Percentiles rank a stretch among this genome's conserved stretches.
Evolutionary conservation across 2,329 filamentous ascomycete genomes (phyloP).

Genomic region (Ploettnerulaceae sp.): DNA sequence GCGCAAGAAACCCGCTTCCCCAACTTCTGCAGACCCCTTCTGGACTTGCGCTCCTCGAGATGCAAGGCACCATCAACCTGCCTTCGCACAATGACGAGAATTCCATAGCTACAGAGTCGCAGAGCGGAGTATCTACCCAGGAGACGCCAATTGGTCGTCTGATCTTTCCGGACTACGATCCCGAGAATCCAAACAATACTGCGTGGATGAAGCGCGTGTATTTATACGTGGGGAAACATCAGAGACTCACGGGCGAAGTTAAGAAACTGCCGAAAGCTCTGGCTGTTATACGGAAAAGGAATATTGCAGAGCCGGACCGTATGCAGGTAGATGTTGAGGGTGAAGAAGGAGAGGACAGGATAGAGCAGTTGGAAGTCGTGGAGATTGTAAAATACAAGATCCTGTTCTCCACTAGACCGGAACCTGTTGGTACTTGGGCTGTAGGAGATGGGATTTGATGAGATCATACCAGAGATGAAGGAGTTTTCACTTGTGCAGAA

Average conservation of each 20-base stretch:
- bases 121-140: constrained; percentile 11
- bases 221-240: constrained; percentile 82
- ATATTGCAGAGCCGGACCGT: neutral
- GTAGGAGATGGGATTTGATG: constrained; percentile 8
- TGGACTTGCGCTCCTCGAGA: constrained; percentile 83
- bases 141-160: constrained; percentile 64
- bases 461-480: neutral
- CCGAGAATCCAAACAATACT: constrained; percentile 49
- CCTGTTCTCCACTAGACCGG: constrained; percentile 76
- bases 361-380: constrained; percentile 68
- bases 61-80: constrained; percentile 86
- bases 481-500: neutral
- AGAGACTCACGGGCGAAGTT: constrained; percentile 83
- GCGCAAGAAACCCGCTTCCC: constrained; percentile 57
- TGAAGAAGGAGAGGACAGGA: constrained; percentile 32
- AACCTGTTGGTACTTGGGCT: constrained; percentile 60
- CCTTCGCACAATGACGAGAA: constrained; percentile 42
- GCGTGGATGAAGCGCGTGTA: constrained; percentile 89
- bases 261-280: constrained; percentile 78
- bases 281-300: constrained; percentile 65
- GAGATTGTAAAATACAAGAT: constrained; percentile 87
- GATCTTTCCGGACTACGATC: constrained; percentile 70
- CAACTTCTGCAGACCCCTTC: constrained; percentile 81
- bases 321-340: constrained; percentile 16
- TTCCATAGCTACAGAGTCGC: constrained; percentile 30